Percentiles rank a stretch among this genome's conserved stretches.
Evolutionary conservation across 2,329 filamentous ascomycete genomes (phyloP).

Genomic region (Penicillium freii): DNA sequence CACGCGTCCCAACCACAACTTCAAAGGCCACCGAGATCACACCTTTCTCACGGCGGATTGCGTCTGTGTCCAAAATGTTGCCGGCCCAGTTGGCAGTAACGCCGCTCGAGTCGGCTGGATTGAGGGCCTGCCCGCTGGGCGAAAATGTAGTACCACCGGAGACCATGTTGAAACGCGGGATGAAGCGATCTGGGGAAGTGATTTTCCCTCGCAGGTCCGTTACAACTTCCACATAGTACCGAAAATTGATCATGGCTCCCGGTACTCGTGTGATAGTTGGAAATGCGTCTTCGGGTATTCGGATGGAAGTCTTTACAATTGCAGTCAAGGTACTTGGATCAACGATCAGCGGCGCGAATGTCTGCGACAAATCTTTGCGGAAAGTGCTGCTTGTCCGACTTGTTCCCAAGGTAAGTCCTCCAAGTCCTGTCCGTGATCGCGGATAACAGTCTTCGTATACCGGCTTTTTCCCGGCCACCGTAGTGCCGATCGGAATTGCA

Average conservation of each 20-base stretch:
- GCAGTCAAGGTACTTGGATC: constrained; percentile 76
- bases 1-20: constrained; percentile 79
- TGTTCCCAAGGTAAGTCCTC: constrained; percentile 80
- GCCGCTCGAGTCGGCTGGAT: constrained; percentile 33
- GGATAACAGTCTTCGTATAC: constrained; percentile 84
- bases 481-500: constrained; percentile 57
- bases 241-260: constrained; percentile 91
- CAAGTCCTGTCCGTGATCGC: constrained; percentile 79
- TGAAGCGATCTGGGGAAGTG: constrained; percentile 66
- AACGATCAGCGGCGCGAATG: constrained; percentile 82
- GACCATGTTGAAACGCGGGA: constrained; percentile 56
- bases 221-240: constrained; percentile 89
- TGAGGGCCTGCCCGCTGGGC: constrained; percentile 40
- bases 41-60: constrained; percentile 81
- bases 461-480: constrained; percentile 64
- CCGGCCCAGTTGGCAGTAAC: constrained; percentile 48
- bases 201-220: constrained; percentile 88
- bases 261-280: constrained; percentile 88
- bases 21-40: constrained; percentile 88
- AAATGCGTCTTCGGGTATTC: constrained; percentile 85
- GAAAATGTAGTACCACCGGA: constrained; percentile 45
- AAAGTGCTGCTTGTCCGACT: constrained; percentile 88
- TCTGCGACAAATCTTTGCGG: constrained; percentile 88
- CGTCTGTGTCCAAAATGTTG: constrained; percentile 82
- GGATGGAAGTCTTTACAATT: constrained; percentile 76